phyloP scores from a whole-genome alignment of 2,329 filamentous ascomycete species.

The Blastomyces parvus region DNA sequence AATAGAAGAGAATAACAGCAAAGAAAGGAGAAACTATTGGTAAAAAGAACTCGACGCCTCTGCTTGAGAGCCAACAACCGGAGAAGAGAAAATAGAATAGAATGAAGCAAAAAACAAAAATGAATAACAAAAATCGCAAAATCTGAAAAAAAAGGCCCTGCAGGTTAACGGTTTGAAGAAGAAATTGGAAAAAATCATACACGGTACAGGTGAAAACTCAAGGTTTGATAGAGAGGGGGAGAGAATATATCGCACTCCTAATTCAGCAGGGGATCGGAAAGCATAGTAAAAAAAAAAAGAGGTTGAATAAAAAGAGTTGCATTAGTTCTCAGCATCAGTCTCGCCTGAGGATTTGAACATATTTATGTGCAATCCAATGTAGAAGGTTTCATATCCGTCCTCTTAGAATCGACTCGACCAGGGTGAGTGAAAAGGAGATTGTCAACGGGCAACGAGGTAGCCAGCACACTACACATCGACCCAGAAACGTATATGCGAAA shows the following conservation, averaged over 20 bases:
- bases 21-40: neutral
- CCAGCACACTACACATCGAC: neutral
- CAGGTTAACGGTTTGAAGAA: neutral
- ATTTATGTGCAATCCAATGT: neutral
- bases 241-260: constrained; percentile 4
- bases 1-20: constrained; percentile 11
- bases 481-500: neutral
- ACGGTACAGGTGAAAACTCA: neutral
- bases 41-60: constrained; percentile 1
- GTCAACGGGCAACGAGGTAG: neutral
- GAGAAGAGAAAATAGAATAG: constrained; percentile 14
- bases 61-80: constrained; percentile 8
- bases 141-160: constrained; percentile 9
- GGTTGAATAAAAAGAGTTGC: neutral
- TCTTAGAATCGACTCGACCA: neutral
- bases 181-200: neutral
- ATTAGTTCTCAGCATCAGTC: constrained; percentile 3
- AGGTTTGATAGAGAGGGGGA: neutral
- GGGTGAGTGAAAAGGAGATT: neutral
- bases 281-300: neutral
- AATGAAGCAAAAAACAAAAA: neutral
- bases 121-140: constrained; percentile 12
- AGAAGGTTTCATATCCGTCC: neutral
- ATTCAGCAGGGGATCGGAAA: constrained; percentile 5
- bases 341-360: neutral